Evolutionary conservation across 139 green algal genomes (phyloP).

Genomic region (Bryopsis sp.): DNA sequence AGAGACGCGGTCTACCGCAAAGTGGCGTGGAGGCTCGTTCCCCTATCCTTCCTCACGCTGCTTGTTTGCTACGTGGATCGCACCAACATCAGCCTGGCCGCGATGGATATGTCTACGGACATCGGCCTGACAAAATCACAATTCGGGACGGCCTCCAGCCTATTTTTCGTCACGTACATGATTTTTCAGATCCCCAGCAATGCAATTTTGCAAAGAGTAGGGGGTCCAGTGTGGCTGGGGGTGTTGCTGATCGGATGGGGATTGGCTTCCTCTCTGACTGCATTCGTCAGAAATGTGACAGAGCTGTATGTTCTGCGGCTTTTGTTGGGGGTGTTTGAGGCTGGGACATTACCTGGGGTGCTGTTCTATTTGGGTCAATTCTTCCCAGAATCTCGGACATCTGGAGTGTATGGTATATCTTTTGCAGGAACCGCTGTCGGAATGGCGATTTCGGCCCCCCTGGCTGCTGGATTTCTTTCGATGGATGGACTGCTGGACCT

Average conservation of each 20-base stretch:
- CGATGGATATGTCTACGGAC: slow-evolving; percentile 41
- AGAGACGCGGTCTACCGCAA: too few species aligned
- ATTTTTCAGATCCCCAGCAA: slow-evolving; percentile 44
- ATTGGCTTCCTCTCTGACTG: slow-evolving; percentile 32
- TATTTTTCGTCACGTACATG: slow-evolving; percentile 61
- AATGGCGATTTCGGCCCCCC: not conserved
- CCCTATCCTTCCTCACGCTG: not conserved
- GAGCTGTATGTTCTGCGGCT: slow-evolving; percentile 47
- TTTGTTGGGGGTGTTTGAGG: slow-evolving; percentile 47
- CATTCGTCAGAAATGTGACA: slow-evolving; percentile 16
- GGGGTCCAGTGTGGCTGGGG: slow-evolving; percentile 38
- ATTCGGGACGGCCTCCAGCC: slow-evolving; percentile 44
- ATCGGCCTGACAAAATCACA: slow-evolving; percentile 38
- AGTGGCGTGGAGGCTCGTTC: too few species aligned
- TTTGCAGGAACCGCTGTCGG: not conserved
- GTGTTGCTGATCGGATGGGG: slow-evolving; percentile 46
- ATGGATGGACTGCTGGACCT: slow-evolving; percentile 7
- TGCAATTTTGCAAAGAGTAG: slow-evolving; percentile 31
- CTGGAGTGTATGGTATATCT: not conserved
- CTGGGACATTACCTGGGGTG: slow-evolving; percentile 46
- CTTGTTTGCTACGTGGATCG: slow-evolving; percentile 36
- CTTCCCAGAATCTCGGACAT: slow-evolving; percentile 16
- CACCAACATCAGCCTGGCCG: slow-evolving; percentile 44
- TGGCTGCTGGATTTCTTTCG: not conserved
- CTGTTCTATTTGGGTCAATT: slow-evolving; percentile 26